These are phyloP conservation scores for Neurospora pannonica DNA, from an alignment of 495 filamentous ascomycete genomes.

Conservation along the genomic window DNA sequence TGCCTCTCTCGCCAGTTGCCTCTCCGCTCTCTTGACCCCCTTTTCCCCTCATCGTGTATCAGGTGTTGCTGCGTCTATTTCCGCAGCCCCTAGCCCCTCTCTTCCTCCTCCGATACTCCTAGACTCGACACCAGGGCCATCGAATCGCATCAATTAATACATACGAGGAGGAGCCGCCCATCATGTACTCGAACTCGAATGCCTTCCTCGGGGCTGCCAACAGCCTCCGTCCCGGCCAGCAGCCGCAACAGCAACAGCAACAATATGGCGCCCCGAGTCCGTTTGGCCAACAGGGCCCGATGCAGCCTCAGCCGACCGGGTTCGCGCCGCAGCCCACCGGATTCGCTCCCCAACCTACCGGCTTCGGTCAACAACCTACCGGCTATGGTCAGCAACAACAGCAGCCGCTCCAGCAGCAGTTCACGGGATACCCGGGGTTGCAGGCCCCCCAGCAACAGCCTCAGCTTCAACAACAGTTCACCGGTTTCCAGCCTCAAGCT, in stretches of 20 bases:
- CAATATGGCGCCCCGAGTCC: slow-evolving; percentile 48
- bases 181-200: slow-evolving; percentile 85
- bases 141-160: background rate
- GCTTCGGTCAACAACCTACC: slow-evolving; percentile 45
- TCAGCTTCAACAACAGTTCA: slow-evolving; percentile 49
- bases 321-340: slow-evolving; percentile 48
- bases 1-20: background rate
- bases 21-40: background rate
- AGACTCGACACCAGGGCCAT: background rate
- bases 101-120: background rate
- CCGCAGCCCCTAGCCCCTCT: background rate
- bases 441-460: slow-evolving; percentile 40
- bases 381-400: slow-evolving; percentile 32
- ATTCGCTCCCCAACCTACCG: slow-evolving; percentile 50
- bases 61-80: background rate
- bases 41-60: background rate
- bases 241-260: slow-evolving; percentile 11
- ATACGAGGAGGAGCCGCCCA: background rate
- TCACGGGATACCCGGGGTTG: slow-evolving; percentile 44
- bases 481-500: slow-evolving; percentile 36
- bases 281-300: slow-evolving; percentile 31
- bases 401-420: slow-evolving; percentile 55
- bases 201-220: slow-evolving; percentile 71
- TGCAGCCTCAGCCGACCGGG: slow-evolving; percentile 37
- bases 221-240: slow-evolving; percentile 60